A percentile compares a stretch with the other conserved stretches of the same genome.
phyloP scores from a whole-genome alignment of 1,284 basidiomycete species.

The Cutaneotrichosporon cutaneum region DNA sequence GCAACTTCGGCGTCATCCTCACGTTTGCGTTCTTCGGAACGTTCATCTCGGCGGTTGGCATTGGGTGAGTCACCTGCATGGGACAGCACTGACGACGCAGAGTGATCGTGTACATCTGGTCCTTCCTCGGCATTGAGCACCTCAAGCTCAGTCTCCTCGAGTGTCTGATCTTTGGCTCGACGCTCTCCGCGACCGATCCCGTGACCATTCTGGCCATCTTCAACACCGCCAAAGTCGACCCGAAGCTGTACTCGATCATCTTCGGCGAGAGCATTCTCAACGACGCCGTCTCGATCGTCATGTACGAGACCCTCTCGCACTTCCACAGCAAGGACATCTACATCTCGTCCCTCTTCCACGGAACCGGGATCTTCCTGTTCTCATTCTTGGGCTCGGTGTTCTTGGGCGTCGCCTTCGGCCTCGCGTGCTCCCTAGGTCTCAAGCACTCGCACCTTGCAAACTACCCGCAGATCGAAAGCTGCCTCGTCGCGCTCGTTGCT shows the following conservation, averaged over 20 bases:
- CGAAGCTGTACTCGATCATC: slow-evolving; percentile 95
- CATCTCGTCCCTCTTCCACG: slow-evolving; percentile 86
- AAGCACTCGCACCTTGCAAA: slow-evolving; percentile 88
- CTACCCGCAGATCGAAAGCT: slow-evolving; percentile 91
- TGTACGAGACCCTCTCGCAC: slow-evolving; percentile 94
- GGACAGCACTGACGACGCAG: slow-evolving; percentile 29
- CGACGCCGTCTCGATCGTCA: slow-evolving; percentile 99
- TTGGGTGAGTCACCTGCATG: slow-evolving; percentile 64
- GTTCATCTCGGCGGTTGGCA: slow-evolving; percentile 92
- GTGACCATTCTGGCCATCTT: slow-evolving; percentile 99
- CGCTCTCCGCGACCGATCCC: slow-evolving; percentile 94
- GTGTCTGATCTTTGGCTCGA: slow-evolving; percentile 94
- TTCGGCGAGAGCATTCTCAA: slow-evolving; percentile 97
- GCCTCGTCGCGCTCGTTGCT: slow-evolving; percentile 87
- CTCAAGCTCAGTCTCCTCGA: slow-evolving; percentile 76
- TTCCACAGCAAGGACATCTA: slow-evolving; percentile 83
- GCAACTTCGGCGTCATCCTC: slow-evolving; percentile 94
- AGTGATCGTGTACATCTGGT: slow-evolving; percentile 93
- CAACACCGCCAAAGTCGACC: slow-evolving; percentile 97
- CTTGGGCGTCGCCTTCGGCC: slow-evolving; percentile 85
- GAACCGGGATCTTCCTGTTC: slow-evolving; percentile 91
- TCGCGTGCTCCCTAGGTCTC: slow-evolving; percentile 83
- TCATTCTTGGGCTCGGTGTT: slow-evolving; percentile 93
- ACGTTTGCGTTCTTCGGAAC: slow-evolving; percentile 96
- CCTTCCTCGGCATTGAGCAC: slow-evolving; percentile 83